Percentiles rank a stretch among this genome's conserved stretches.
phyloP scores from a whole-genome alignment of 768 basidiomycete genomes.

The Tylopilus intermedius region DNA sequence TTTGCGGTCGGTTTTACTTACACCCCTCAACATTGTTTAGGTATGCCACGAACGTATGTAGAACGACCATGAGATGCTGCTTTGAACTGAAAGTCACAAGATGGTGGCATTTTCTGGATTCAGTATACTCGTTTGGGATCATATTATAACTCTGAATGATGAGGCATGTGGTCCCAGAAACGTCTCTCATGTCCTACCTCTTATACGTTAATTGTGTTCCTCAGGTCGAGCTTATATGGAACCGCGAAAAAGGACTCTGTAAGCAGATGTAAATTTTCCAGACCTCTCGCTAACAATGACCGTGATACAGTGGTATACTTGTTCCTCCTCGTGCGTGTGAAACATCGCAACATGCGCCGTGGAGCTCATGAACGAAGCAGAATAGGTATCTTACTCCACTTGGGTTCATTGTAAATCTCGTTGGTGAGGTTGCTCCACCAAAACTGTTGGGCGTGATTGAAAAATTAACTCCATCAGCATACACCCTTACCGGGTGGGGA shows the following conservation, averaged over 20 bases:
- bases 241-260: conserved; percentile 32
- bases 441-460: background rate
- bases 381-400: conserved; percentile 63
- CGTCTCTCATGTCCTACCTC: background rate
- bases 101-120: conserved; percentile 50
- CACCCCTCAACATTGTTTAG: background rate
- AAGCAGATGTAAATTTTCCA: conserved; percentile 7
- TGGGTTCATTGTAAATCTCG: conserved; percentile 54
- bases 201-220: background rate
- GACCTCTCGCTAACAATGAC: background rate
- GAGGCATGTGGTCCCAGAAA: conserved; percentile 25
- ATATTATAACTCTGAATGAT: conserved; percentile 35
- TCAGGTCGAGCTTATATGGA: conserved; percentile 37
- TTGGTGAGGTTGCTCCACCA: conserved; percentile 20
- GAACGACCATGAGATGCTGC: background rate
- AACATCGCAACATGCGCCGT: background rate
- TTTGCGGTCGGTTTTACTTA: background rate
- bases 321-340: conserved; percentile 34
- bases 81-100: conserved; percentile 27
- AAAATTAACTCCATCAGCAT: conserved; percentile 11
- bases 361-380: conserved; percentile 27
- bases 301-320: conserved; percentile 29
- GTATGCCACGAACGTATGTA: conserved; percentile 8
- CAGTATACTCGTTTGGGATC: conserved; percentile 47
- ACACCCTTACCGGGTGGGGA: conserved; percentile 13